A percentile compares a stretch with the other conserved stretches of the same genome.
Conservation (phyloP, 805 yeast species). For the Scheffersomyces ergatensis region DNA sequence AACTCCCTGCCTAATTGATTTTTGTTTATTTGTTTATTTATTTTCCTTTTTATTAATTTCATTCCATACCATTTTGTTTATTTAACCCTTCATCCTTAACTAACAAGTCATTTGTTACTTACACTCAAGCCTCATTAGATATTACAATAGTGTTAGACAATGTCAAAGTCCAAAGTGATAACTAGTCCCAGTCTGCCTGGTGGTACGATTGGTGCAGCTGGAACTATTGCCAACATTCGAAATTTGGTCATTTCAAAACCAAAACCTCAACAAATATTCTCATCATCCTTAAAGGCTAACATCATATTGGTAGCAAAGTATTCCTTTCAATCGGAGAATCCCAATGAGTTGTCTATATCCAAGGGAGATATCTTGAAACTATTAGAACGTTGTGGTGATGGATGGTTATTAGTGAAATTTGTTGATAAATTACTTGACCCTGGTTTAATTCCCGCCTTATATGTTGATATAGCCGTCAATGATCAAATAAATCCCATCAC, state of each 20-base stretch:
- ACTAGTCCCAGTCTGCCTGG: too few species aligned
- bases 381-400: constrained; percentile 45
- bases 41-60: too few species aligned
- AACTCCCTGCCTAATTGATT: too few species aligned
- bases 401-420: constrained; percentile 58
- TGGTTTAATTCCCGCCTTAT: constrained; percentile 53
- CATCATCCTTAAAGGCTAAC: constrained; percentile 20
- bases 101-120: too few species aligned
- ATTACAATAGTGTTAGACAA: too few species aligned
- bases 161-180: too few species aligned
- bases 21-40: too few species aligned
- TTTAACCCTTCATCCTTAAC: too few species aligned
- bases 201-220: too few species aligned
- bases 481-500: constrained; percentile 38
- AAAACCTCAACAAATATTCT: constrained; percentile 10
- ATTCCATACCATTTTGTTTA: too few species aligned
- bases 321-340: constrained; percentile 42
- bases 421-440: constrained; percentile 43
- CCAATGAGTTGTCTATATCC: constrained; percentile 42
- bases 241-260: constrained; percentile 12
- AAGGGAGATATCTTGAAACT: constrained; percentile 55
- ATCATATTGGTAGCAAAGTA: constrained; percentile 46
- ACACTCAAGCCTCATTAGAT: too few species aligned
- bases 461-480: constrained; percentile 46
- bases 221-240: neutral